Evolutionary conservation across 106 monocot species (phyloP).

Genomic region (Ottelia alismoides): DNA sequence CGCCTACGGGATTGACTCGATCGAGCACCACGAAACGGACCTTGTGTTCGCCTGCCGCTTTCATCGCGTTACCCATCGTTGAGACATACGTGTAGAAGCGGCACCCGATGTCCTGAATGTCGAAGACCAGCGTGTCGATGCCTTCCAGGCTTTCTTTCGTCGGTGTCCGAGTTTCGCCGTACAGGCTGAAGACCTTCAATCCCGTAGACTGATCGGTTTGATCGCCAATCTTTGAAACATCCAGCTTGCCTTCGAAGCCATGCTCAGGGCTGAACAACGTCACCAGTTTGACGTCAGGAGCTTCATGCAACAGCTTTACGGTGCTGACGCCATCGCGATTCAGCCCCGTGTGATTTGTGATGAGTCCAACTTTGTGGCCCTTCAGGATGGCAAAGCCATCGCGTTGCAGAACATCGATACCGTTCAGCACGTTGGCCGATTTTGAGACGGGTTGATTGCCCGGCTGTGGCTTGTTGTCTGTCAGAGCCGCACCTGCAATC

Average conservation of each 20-base stretch:
- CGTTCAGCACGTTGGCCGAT: too few species aligned
- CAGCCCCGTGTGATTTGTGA: not conserved
- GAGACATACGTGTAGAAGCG: not conserved
- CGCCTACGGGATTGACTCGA: not conserved
- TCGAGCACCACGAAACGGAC: not conserved
- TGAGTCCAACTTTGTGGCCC: not conserved
- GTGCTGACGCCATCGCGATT: not conserved
- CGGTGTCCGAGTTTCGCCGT: not conserved
- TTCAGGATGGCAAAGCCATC: not conserved
- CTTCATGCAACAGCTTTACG: not conserved
- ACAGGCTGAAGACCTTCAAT: not conserved
- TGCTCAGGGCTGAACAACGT: not conserved
- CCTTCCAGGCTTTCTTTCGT: not conserved
- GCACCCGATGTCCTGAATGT: not conserved
- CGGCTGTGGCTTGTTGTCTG: too few species aligned
- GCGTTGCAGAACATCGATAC: not conserved
- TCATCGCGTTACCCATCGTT: not conserved
- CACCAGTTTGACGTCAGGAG: not conserved
- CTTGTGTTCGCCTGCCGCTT: not conserved
- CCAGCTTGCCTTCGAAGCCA: not conserved
- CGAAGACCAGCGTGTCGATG: not conserved
- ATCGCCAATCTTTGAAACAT: not conserved
- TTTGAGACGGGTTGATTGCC: too few species aligned
- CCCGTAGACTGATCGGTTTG: not conserved
- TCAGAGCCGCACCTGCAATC: too few species aligned